Base-by-base conservation (phyloP, 345 rosid genomes). In the Adansonia digitata region DNA sequence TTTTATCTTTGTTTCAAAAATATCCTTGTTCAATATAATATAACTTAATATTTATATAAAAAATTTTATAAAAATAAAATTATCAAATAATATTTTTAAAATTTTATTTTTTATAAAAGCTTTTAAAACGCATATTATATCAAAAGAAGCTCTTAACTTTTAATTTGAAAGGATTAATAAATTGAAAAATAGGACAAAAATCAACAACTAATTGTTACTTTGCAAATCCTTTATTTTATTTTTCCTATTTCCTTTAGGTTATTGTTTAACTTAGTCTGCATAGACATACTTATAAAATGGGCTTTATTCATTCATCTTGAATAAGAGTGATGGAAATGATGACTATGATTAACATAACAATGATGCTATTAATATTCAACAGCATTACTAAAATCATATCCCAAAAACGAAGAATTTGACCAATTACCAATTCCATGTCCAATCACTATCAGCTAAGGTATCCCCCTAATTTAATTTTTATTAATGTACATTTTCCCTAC, bases 301-400 rank as follows among this genome's bases (percentile, higher is more conserved):
- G 14, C 8, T 45, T 14, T 43, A 13, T 42, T 13, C 71, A 43
- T 22, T 43, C 52, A 66, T 24, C 11, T 43, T 43, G 34, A 43
- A 66, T 13, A 26, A 43, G 52, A 43, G 31, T 43, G 17, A 27
- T 43, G 22, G 53, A 15, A 46, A 68, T 46, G 26, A 68, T 68
- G 56, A 27, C 8, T 5, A 46, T 45, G 72, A 68, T 68, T 68
- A 68, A 46, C 72, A 29, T n/a, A n/a, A n/a, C 34, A 68, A 68
- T 68, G 56, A 68, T 68, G 53, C 39, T 46, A 27, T 10, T 0
- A 45, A 65, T 43, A 68, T 68, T 46, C 72, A 68, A 68, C 57
- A 66, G 5, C 40, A 45, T 66, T 46, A 18, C 55, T 24, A 26
- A 43, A 67, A 68, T 45, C 72, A 68, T 57, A 57, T 46, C 15